phyloP scores from a whole-genome alignment of 2,329 filamentous ascomycete species.

The Chaetomium sp. region DNA sequence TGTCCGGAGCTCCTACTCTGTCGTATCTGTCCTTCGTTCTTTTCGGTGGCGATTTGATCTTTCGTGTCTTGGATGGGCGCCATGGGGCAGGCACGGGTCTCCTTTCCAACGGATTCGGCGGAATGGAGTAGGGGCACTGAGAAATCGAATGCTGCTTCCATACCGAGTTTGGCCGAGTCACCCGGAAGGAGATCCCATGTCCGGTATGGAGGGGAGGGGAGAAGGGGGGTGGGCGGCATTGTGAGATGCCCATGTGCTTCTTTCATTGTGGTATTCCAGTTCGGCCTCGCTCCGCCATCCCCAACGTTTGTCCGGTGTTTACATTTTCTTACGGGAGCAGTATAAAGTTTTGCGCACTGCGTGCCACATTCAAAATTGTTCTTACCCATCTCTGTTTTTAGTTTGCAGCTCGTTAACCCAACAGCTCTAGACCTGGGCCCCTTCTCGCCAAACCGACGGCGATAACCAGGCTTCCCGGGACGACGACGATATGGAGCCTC shows the following conservation, averaged over 20 bases:
- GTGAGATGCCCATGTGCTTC: neutral
- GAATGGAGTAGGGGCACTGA: neutral
- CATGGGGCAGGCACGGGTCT: neutral
- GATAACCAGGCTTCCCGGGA: neutral
- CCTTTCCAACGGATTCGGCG: neutral
- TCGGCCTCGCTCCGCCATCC: neutral
- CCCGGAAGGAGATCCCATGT: too few relatives aligned
- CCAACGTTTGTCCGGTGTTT: constrained; percentile 6
- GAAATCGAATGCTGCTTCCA: neutral
- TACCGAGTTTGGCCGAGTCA: neutral
- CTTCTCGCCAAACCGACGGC: neutral
- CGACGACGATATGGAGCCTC: constrained; percentile 33
- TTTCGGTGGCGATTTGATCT: neutral
- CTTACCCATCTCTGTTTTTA: neutral
- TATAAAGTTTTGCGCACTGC: too few relatives aligned
- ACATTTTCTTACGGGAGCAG: too few relatives aligned
- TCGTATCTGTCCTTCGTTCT: neutral
- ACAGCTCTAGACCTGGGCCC: neutral
- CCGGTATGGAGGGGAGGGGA: too few relatives aligned
- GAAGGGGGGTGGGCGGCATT: neutral
- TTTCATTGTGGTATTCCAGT: neutral
- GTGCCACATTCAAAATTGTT: too few relatives aligned
- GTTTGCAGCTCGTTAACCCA: neutral
- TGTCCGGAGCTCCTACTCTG: constrained; percentile 1
- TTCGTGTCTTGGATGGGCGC: neutral